Evolutionary conservation across 345 rosid genomes (phyloP), one percentile per base, ranked within the genome.

Genomic region (Citrus hindsii): DNA sequence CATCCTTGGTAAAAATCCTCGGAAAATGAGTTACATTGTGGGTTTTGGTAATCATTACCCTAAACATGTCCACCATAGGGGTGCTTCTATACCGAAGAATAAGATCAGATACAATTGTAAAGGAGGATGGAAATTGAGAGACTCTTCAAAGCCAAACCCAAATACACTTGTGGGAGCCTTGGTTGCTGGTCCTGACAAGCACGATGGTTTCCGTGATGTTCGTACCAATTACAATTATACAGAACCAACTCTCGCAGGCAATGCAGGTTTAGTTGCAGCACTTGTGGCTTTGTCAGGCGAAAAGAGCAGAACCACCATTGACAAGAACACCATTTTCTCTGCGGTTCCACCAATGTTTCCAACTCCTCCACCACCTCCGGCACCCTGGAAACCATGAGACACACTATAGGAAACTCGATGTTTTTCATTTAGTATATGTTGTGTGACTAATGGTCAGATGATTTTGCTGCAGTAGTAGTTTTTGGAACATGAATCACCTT

Each of bases 71-170:
- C 99, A 96, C 82, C 99, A 96, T 75, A 88, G 98, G 76, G 99
- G 92, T 46, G 99, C 98, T 10, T 96, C 98, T 32, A 90, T 96
- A 79, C 98, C 92, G 0, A 92, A 96, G 85, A 89, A 92, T 82
- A 96, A 90, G 88, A 76, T 94, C 71, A 90, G 81, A 72, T 94
- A 94, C 76, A 92, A 83, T 84, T 94, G 98, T 85, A 92, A 90
- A 85, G 99, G 98, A 30, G 99, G 99, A 74, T 92, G 98, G 97
- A 92, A 92, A 83, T 96, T 93, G 98, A 90, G 97, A 85, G 98
- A 96, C 88, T 83, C 83, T 58, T 75, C 83, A 61, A 94, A 90
- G 78, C 93, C 98, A 63, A 90, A 94, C 87, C 98, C 98, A 2
- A 94, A 96, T 80, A 90, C 87, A 0, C 22, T 94, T 14, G 89